These are phyloP conservation scores for Olyra latifolia DNA, from an alignment of 176 grass and related monocot genomes.

Conservation along the genomic window DNA sequence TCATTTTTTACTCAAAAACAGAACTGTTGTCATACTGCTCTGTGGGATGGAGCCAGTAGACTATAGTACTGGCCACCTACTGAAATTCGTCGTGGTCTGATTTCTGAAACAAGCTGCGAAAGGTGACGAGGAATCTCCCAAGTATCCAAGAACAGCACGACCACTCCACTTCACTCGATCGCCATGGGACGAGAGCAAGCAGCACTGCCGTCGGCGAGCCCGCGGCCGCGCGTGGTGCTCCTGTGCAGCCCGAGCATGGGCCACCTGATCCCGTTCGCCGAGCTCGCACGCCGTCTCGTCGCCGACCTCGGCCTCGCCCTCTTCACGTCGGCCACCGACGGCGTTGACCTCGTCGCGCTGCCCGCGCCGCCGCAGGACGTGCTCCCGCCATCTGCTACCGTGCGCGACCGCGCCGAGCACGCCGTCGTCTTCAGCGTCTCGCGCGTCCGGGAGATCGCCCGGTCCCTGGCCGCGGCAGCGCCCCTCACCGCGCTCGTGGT, in stretches of 20 bases:
- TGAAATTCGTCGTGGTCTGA: not conserved
- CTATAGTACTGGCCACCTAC: too few species aligned
- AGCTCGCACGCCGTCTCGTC: slow-evolving; percentile 63
- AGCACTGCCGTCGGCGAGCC: not conserved
- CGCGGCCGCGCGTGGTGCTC: slow-evolving; percentile 41
- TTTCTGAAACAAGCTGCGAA: not conserved
- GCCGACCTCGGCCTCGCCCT: slow-evolving; percentile 50
- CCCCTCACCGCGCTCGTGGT: slow-evolving; percentile 49
- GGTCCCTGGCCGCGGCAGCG: not conserved
- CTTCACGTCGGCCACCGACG: slow-evolving; percentile 39
- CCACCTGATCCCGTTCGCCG: slow-evolving; percentile 61
- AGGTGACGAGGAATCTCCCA: not conserved
- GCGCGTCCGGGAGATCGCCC: not conserved
- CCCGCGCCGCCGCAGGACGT: not conserved
- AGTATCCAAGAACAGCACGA: not conserved
- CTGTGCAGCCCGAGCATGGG: slow-evolving; percentile 69
- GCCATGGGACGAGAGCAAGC: slow-evolving; percentile 16
- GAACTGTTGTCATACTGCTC: too few species aligned
- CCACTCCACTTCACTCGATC: not conserved
- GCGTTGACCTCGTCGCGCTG: slow-evolving; percentile 47
- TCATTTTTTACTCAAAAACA: too few species aligned
- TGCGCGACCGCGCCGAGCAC: not conserved
- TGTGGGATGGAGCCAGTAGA: not conserved
- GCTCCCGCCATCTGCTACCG: not conserved
- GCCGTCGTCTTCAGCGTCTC: not conserved